Base-by-base conservation (phyloP, 1,284 basidiomycete genomes). In the Ganoderma meredithae region DNA sequence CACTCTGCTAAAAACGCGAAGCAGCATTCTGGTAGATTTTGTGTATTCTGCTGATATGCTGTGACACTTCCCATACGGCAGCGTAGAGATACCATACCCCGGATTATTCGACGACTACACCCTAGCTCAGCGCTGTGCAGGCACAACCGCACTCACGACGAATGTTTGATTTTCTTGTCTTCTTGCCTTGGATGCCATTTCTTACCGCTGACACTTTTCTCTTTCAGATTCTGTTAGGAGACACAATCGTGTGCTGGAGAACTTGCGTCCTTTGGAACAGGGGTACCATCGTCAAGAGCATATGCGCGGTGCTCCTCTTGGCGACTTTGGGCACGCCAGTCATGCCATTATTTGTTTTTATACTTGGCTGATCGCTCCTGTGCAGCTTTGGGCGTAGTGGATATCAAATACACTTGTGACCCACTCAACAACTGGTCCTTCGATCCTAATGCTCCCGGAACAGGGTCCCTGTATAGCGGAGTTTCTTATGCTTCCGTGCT, bases 201-300 rank as follows among this genome's bases (percentile, higher is more conserved):
- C 25, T 1, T 12, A 6, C 13, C 13, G 6, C 52, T 53, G 1
- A 53, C 8, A 4, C 15, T 6, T 6, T 31, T 5, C 27, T 3
- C 12, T 12, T 7, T 12, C 25, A 53, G 52, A 53, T 53, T 6
- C n/a, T 53, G 5, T 15, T 53, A 31, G 52, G 52, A 7, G 52
- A 53, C 17, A 27, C 52, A 4, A 53, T 53, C 25, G 52, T 53
- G 7, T 53, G 52, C 52, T 53, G 52, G 52, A 13, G 52, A 53
- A 27, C 52, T 27, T 53, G 52, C 27, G 52, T 53, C 13, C 52
- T 53, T 19, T 53, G 52, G 52, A 5, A 31, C 52, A 53, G 52
- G 25, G 31, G 13, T 53, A 15, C 15, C 27, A 8, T 31, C 0
- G 52, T 53, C 27, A 53, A 53, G 52, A 13, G 52, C 13, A 17